A percentile compares a stretch with the other conserved stretches of the same genome.
These are phyloP conservation scores for Ambrosiella cleistominuta DNA, from an alignment of 2,329 filamentous ascomycete species.

Conservation along the genomic window DNA sequence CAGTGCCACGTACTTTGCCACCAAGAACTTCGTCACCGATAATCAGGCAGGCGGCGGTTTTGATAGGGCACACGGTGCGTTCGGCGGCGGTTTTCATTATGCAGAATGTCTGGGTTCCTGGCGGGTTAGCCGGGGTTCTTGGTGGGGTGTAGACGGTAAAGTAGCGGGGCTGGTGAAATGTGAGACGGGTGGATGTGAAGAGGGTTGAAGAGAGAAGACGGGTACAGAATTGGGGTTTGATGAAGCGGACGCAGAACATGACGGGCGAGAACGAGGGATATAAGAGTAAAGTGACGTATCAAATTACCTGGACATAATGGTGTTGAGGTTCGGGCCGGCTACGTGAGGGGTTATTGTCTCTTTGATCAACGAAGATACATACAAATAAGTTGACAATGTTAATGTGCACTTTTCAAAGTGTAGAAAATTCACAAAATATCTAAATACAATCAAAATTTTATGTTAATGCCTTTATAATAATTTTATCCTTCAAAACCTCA, in stretches of 20 bases:
- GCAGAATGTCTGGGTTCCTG: slow-evolving; percentile 1
- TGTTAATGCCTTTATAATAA: not conserved
- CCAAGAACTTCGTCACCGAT: slow-evolving; percentile 96
- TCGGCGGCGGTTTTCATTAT: slow-evolving; percentile 31
- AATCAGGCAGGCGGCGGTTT: slow-evolving; percentile 80
- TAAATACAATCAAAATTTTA: not conserved
- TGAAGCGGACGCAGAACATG: not conserved
- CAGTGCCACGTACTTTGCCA: slow-evolving; percentile 51
- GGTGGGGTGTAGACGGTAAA: not conserved
- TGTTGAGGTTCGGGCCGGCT: not conserved
- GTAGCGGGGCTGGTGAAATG: not conserved
- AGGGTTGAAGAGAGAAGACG: not conserved
- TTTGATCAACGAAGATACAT: not conserved
- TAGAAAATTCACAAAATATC: not conserved
- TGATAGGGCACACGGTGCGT: slow-evolving; percentile 49
- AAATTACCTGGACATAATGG: not conserved
- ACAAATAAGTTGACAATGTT: not conserved
- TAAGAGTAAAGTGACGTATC: not conserved
- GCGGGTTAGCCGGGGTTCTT: not conserved
- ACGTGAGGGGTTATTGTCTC: not conserved
- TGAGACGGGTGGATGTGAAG: not conserved
- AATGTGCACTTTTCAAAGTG: not conserved
- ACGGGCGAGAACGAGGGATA: not conserved
- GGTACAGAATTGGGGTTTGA: not conserved
- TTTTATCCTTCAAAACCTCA: not conserved